Conservation (phyloP, 1,284 basidiomycete genomes). For the Naganishia cerealis region DNA sequence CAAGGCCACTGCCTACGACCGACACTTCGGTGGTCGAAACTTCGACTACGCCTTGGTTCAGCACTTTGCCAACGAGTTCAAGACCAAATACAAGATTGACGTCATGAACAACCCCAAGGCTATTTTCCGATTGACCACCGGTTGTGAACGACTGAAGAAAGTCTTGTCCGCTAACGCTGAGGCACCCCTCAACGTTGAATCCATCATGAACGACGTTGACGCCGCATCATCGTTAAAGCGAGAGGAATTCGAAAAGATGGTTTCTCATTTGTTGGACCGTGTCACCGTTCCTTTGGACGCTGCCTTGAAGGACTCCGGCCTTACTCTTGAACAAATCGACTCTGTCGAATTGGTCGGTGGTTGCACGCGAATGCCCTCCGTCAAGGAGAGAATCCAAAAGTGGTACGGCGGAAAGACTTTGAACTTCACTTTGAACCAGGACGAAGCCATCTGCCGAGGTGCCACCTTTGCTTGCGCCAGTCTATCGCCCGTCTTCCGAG, state of each 20-base stretch:
- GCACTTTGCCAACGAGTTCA: conserved; percentile 86
- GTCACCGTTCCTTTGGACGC: conserved; percentile 61
- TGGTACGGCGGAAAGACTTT: conserved; percentile 70
- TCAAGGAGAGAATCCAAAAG: conserved; percentile 65
- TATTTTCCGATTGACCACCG: conserved; percentile 77
- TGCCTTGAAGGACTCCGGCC: conserved; percentile 63
- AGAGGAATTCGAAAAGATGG: conserved; percentile 64
- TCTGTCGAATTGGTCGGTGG: conserved; percentile 70
- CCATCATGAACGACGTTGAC: conserved; percentile 85
- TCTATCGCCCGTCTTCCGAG: conserved; percentile 91
- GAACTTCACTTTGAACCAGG: conserved; percentile 87
- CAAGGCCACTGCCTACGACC: conserved; percentile 82
- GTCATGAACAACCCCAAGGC: conserved; percentile 86
- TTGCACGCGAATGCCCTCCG: conserved; percentile 67
- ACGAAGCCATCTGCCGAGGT: conserved; percentile 88
- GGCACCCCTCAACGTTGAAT: conserved; percentile 83
- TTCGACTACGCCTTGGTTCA: conserved; percentile 83
- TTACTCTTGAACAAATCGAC: conserved; percentile 64
- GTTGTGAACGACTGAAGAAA: conserved; percentile 74
- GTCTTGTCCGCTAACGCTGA: conserved; percentile 78
- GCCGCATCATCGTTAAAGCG: conserved; percentile 63
- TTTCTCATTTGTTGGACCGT: conserved; percentile 59
- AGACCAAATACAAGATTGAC: conserved; percentile 91
- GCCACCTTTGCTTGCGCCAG: conserved; percentile 91
- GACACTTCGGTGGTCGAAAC: conserved; percentile 87